phyloP scores from a whole-genome alignment of 805 yeast species.

The Candida tibetensis region DNA sequence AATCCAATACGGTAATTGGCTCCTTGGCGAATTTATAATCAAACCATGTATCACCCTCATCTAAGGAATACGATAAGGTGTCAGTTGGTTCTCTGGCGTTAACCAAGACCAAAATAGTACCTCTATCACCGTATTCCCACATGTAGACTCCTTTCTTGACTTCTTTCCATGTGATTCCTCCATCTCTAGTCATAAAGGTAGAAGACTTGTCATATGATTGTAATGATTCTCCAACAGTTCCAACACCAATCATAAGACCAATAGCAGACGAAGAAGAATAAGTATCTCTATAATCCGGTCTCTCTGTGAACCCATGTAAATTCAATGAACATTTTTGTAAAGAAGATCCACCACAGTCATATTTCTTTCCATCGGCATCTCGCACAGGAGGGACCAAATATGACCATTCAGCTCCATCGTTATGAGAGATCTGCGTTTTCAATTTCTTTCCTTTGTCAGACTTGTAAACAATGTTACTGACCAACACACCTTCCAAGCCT shows the following conservation, averaged over 20 bases:
- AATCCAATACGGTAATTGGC: conserved; percentile 58
- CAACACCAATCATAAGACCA: conserved; percentile 89
- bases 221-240: conserved; percentile 76
- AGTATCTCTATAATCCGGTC: conserved; percentile 79
- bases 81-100: conserved; percentile 58
- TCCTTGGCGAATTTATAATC: conserved; percentile 60
- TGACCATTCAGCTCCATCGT: conserved; percentile 90
- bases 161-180: conserved; percentile 86
- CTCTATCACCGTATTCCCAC: conserved; percentile 98
- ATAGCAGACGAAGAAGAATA: conserved; percentile 85
- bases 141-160: conserved; percentile 67
- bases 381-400: conserved; percentile 64
- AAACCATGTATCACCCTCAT: conserved; percentile 78
- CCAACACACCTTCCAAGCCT: conserved; percentile 79
- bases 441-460: conserved; percentile 50
- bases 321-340: conserved; percentile 72
- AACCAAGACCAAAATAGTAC: conserved; percentile 77
- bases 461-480: conserved; percentile 69
- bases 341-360: conserved; percentile 48
- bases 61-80: conserved; percentile 60
- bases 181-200: conserved; percentile 84
- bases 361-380: conserved; percentile 59
- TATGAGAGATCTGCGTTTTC: conserved; percentile 74
- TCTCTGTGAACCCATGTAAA: conserved; percentile 87
- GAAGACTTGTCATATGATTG: conserved; percentile 50